Conservation (phyloP, 1,139 yeast species). For the Pichia sp. region DNA sequence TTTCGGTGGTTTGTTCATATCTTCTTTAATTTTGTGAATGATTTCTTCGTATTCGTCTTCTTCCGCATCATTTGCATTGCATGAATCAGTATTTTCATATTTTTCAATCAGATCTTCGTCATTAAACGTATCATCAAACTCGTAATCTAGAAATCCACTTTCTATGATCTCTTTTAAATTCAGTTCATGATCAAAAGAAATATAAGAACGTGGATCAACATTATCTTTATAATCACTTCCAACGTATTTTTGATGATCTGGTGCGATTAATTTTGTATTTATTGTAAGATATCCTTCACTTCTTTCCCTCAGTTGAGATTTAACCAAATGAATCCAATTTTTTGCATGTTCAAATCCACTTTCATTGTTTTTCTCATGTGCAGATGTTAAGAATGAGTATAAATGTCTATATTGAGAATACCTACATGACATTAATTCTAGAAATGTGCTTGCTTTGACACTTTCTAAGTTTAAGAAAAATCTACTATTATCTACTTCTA, state of each 20-base stretch:
- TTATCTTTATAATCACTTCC: background rate
- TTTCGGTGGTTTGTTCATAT: background rate
- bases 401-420: constrained; percentile 5
- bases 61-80: background rate
- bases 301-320: constrained; percentile 2
- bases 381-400: constrained; percentile 2
- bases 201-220: constrained; percentile 2
- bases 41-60: background rate
- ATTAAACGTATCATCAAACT: constrained; percentile 1
- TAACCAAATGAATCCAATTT: constrained; percentile 3
- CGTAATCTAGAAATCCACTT: constrained; percentile 7
- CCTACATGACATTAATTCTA: constrained; percentile 9
- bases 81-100: background rate
- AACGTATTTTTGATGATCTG: constrained; percentile 7
- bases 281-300: constrained; percentile 10
- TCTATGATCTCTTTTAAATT: constrained; percentile 9
- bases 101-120: background rate
- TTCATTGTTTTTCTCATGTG: background rate
- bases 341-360: background rate
- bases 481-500: background rate
- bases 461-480: constrained; percentile 5
- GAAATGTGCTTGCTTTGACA: constrained; percentile 4
- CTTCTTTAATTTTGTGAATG: background rate
- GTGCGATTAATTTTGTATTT: constrained; percentile 7
- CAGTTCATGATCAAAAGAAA: constrained; percentile 1